Evolutionary conservation across 805 yeast genomes (phyloP).

Genomic region (Yamadazyma kitorensis): DNA sequence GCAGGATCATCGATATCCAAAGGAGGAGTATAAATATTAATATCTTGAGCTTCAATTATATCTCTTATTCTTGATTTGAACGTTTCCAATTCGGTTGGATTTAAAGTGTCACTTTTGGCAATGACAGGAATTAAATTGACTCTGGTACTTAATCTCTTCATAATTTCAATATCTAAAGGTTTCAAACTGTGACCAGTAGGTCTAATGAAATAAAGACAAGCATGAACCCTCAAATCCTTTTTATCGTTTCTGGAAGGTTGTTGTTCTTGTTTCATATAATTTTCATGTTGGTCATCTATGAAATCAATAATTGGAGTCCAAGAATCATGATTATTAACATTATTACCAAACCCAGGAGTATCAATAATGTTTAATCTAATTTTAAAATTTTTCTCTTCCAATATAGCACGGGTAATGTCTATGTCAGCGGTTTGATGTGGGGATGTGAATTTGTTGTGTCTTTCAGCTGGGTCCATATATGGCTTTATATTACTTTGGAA

Average conservation of each 20-base stretch:
- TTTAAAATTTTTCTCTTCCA: constrained; percentile 80
- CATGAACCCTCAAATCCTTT: constrained; percentile 87
- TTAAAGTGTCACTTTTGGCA: constrained; percentile 83
- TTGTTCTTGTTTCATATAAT: constrained; percentile 88
- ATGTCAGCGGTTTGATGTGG: constrained; percentile 70
- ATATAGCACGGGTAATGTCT: constrained; percentile 72
- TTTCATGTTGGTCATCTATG: constrained; percentile 87
- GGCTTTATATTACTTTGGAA: constrained; percentile 72
- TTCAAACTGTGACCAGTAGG: constrained; percentile 88
- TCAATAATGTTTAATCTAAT: constrained; percentile 79
- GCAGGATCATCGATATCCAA: constrained; percentile 73
- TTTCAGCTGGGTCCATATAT: constrained; percentile 50
- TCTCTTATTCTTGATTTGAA: constrained; percentile 78
- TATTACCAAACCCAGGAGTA: constrained; percentile 94
- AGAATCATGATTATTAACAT: constrained; percentile 77
- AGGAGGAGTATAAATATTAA: constrained; percentile 81
- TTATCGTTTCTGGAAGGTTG: constrained; percentile 71
- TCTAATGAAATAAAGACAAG: constrained; percentile 83
- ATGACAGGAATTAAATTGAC: constrained; percentile 88
- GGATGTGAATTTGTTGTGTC: constrained; percentile 55
- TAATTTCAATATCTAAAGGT: constrained; percentile 83
- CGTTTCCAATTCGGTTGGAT: constrained; percentile 62
- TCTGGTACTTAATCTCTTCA: constrained; percentile 77
- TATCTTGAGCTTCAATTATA: constrained; percentile 79
- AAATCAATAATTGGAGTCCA: constrained; percentile 88